Conservation (phyloP, 2,329 filamentous ascomycete genomes). For the Endoconidiophora laricicola region DNA sequence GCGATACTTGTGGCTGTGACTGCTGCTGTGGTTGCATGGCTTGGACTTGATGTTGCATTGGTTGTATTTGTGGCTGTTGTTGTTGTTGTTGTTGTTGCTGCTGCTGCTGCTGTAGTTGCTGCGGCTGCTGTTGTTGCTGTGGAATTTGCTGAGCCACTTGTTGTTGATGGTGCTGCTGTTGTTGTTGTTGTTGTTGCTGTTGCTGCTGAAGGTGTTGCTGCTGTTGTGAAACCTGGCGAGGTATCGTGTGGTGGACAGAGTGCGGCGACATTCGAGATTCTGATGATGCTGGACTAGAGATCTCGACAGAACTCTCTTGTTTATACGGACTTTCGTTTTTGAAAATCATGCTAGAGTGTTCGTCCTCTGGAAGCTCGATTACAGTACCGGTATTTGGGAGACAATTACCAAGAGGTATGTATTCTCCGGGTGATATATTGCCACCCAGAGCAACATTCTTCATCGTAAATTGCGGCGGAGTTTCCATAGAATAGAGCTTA, state of each 20-base stretch:
- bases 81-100: conserved; percentile 3
- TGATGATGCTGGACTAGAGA: conserved; percentile 9
- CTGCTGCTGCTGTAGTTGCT: not conserved
- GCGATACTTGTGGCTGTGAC: not conserved
- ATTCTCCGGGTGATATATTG: not conserved
- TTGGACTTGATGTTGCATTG: not conserved
- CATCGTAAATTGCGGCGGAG: not conserved
- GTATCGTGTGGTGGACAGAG: not conserved
- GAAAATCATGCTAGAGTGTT: not conserved
- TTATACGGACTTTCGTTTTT: not conserved
- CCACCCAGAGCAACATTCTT: not conserved
- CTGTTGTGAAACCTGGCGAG: not conserved
- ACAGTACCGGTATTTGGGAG: not conserved
- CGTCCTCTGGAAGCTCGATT: conserved; percentile 8
- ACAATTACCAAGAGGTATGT: conserved; percentile 3
- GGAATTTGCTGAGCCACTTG: not conserved
- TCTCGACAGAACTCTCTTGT: conserved; percentile 8
- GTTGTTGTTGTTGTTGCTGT: not conserved
- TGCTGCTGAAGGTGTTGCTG: not conserved
- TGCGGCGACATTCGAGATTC: conserved; percentile 11
- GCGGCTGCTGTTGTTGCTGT: not conserved
- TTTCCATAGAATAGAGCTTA: conserved; percentile 3
- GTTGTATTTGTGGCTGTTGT: conserved; percentile 2
- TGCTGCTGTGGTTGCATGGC: not conserved
- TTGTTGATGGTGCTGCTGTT: not conserved